Conservation (phyloP, 2,329 filamentous ascomycete genomes). For the Scopulariopsis brevicaulis region DNA sequence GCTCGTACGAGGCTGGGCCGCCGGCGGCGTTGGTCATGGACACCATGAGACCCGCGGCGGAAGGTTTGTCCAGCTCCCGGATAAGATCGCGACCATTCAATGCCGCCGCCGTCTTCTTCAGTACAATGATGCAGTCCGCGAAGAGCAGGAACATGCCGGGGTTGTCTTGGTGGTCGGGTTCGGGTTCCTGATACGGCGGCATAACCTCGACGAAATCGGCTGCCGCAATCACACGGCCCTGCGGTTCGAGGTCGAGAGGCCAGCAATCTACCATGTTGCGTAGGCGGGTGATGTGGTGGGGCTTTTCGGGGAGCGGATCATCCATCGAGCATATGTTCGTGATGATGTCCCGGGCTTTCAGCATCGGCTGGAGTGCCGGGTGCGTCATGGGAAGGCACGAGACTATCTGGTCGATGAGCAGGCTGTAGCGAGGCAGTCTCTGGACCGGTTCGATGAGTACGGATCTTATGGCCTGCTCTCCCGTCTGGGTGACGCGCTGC, state of each 20-base stretch:
- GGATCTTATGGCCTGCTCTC: conserved; percentile 84
- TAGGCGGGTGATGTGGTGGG: conserved; percentile 61
- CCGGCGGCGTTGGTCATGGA: conserved; percentile 53
- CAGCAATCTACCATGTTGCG: conserved; percentile 68
- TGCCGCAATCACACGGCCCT: conserved; percentile 70
- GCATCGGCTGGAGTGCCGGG: conserved; percentile 69
- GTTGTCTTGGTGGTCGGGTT: conserved; percentile 29
- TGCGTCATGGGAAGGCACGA: conserved; percentile 76
- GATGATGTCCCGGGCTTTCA: conserved; percentile 86
- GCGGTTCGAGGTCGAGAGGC: conserved; percentile 60
- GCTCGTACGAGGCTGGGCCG: conserved; percentile 53
- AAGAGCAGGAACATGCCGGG: conserved; percentile 74
- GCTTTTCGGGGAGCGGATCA: conserved; percentile 55
- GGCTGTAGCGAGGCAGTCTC: conserved; percentile 81
- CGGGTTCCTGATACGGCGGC: conserved; percentile 51
- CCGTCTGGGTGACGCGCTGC: conserved; percentile 66
- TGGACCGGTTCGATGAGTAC: conserved; percentile 95
- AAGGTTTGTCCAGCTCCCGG: conserved; percentile 76
- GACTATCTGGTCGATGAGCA: conserved; percentile 93
- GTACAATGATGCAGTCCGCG: conserved; percentile 65
- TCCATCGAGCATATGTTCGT: conserved; percentile 96
- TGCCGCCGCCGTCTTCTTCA: conserved; percentile 57
- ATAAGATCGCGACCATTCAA: conserved; percentile 66
- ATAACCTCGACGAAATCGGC: conserved; percentile 69
- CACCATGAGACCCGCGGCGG: conserved; percentile 48